Evolutionary conservation across 768 basidiomycete species (phyloP), one percentile per base, ranked within the genome.

Genomic region (Lyophyllum semitale): DNA sequence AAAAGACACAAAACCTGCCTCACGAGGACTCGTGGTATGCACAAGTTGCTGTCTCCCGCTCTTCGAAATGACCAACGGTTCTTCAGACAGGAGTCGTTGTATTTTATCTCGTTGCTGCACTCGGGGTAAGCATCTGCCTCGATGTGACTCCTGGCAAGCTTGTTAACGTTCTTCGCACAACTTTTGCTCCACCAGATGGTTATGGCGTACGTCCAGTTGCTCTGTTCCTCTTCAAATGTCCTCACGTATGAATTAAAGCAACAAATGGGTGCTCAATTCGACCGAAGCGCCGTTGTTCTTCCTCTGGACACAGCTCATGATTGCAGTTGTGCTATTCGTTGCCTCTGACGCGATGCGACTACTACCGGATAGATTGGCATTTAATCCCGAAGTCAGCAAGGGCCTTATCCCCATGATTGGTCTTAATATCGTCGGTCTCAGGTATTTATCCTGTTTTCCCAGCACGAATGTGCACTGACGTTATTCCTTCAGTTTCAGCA

Each of bases 61-160:
- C 17, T 9, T 6, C 9, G 22, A 18, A 9, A 49, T 57, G 8
- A 25, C 18, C 54, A 47, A 47, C 12, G 26, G 42, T 30, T 46
- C 22, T 25, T 15, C 59, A 93, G 91, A 80, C 73, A 33, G 87
- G 82, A 42, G 91, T 91, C 8, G 90, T 95, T 8, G 67, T 80
- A 12, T 95, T 95, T 72, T 95, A 95, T 68, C 83, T 95, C 53
- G 82, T 93, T n/a, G 92, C 93, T 51, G 93, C 93, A 22, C 72
- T 95, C 54, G 81, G 89, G 66, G 93, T 94, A 72, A 63, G 92
- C 85, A 13, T 23, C 15, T n/a, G 22, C 42, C 8, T 23, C 11
- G 12, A 20, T 40, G 20, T 18, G 47, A 18, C 25, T 17, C 27
- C 41, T 18, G 6, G 48, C 7, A 42, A 32, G 25, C 27, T 53